phyloP scores from a whole-genome alignment of 2,329 filamentous ascomycete species.

The Apiospora sp. region DNA sequence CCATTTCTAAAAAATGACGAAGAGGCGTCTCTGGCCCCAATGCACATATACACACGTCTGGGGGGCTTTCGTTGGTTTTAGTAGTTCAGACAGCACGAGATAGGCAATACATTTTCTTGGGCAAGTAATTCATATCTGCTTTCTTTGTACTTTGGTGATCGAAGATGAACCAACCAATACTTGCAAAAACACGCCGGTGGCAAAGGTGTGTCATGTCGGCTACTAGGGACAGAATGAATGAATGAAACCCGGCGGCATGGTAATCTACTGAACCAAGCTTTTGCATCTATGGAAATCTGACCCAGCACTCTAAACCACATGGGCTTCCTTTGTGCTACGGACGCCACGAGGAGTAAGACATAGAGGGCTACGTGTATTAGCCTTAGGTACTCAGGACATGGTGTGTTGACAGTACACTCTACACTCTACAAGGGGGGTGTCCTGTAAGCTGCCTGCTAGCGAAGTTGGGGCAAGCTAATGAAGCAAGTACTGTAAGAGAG shows the following conservation, averaged over 20 bases:
- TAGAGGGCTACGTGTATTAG: conserved; percentile 18
- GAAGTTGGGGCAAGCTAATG: background rate
- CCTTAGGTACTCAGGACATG: background rate
- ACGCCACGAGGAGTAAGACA: conserved; percentile 27
- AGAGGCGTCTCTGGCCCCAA: conserved; percentile 15
- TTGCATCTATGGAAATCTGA: background rate
- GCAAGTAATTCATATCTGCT: background rate
- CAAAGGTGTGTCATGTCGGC: background rate
- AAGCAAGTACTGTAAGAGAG: background rate
- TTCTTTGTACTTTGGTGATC: background rate
- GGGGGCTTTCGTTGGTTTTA: conserved; percentile 2
- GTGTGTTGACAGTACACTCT: background rate
- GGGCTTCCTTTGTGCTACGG: conserved; percentile 23
- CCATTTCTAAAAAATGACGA: conserved; percentile 14
- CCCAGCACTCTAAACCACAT: conserved; percentile 6
- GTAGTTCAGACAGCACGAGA: conserved; percentile 15
- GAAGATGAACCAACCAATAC: no score
- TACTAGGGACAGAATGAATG: background rate
- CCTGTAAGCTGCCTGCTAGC: conserved; percentile 11
- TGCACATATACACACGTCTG: conserved; percentile 7
- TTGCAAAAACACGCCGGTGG: no score
- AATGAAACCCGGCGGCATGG: conserved; percentile 3
- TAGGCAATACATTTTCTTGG: conserved; percentile 20
- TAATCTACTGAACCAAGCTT: conserved; percentile 4
- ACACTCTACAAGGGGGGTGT: background rate